phyloP scores from a whole-genome alignment of 768 basidiomycete species.

The Boletales sp. region DNA sequence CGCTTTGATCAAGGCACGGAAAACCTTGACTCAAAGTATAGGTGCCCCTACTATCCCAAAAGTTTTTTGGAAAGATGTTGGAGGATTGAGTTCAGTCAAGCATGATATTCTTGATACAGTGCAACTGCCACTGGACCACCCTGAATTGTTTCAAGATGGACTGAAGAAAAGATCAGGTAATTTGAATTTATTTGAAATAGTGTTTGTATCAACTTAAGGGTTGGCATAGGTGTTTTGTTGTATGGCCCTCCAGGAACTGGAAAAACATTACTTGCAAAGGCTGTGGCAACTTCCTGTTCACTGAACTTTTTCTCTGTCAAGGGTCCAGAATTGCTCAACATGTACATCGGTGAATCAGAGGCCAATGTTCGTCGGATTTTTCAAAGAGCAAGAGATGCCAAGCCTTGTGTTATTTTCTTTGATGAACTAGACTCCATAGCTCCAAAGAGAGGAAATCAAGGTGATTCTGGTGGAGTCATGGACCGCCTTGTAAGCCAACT shows the following conservation, averaged over 20 bases:
- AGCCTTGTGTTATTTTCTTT: slow-evolving; percentile 99
- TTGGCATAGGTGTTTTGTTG: slow-evolving; percentile 81
- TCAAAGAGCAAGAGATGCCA: slow-evolving; percentile 98
- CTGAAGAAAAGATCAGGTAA: slow-evolving; percentile 93
- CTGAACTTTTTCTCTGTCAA: slow-evolving; percentile 99
- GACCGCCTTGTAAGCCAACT: slow-evolving; percentile 95
- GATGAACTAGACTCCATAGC: slow-evolving; percentile 99
- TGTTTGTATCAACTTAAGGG: slow-evolving; percentile 1
- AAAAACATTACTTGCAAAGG: slow-evolving; percentile 98
- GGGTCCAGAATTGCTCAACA: slow-evolving; percentile 96
- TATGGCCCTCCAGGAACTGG: slow-evolving; percentile 99
- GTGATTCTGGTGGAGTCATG: slow-evolving; percentile 97
- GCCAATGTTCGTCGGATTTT: slow-evolving; percentile 99
- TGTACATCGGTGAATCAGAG: slow-evolving; percentile 99
- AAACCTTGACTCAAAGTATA: slow-evolving; percentile 85
- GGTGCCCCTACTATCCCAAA: slow-evolving; percentile 97
- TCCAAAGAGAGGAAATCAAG: slow-evolving; percentile 91
- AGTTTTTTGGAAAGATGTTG: slow-evolving; percentile 97
- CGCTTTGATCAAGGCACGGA: slow-evolving; percentile 69
- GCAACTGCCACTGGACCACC: slow-evolving; percentile 85
- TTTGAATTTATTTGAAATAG: not conserved
- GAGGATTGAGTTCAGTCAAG: slow-evolving; percentile 85
- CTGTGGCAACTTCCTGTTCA: slow-evolving; percentile 96
- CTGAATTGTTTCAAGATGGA: slow-evolving; percentile 85
- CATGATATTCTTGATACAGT: slow-evolving; percentile 94